phyloP scores from a whole-genome alignment of 1,284 basidiomycete genomes.

The Marasmius oreades region DNA sequence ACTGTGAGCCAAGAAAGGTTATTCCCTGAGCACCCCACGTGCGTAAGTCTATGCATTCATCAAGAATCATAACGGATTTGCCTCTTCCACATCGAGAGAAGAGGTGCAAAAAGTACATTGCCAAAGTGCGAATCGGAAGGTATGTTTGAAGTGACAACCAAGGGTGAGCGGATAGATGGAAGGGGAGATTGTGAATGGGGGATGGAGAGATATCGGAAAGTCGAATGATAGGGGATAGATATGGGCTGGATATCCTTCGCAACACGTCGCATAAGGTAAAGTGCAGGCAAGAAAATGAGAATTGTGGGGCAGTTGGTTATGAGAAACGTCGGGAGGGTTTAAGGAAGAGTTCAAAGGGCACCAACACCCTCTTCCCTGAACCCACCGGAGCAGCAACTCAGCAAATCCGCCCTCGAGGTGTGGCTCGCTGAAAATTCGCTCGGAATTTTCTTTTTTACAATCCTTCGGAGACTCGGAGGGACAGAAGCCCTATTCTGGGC shows the following conservation, averaged over 20 bases:
- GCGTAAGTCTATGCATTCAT: background rate
- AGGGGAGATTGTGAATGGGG: background rate
- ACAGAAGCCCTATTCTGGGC: background rate
- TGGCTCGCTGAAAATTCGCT: conserved; percentile 11
- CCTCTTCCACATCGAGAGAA: conserved; percentile 3
- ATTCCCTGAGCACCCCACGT: background rate
- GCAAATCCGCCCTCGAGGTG: conserved; percentile 2
- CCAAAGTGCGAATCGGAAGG: background rate
- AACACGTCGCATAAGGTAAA: background rate
- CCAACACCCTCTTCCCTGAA: background rate
- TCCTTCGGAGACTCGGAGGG: conserved; percentile 1
- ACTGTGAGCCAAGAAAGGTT: background rate
- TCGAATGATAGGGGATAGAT: background rate
- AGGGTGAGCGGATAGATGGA: background rate
- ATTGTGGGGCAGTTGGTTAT: background rate
- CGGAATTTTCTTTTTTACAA: conserved; percentile 10
- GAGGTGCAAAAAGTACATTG: background rate
- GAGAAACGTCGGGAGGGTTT: background rate
- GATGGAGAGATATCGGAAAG: background rate
- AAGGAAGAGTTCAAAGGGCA: background rate
- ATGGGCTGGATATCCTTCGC: background rate
- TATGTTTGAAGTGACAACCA: background rate
- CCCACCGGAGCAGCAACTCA: background rate
- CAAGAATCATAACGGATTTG: conserved; percentile 2
- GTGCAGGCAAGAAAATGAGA: background rate